Percentiles rank a stretch among this genome's conserved stretches.
Evolutionary conservation across 2,329 filamentous ascomycete genomes (phyloP).

Genomic region (Dothiorella sarmentorum): DNA sequence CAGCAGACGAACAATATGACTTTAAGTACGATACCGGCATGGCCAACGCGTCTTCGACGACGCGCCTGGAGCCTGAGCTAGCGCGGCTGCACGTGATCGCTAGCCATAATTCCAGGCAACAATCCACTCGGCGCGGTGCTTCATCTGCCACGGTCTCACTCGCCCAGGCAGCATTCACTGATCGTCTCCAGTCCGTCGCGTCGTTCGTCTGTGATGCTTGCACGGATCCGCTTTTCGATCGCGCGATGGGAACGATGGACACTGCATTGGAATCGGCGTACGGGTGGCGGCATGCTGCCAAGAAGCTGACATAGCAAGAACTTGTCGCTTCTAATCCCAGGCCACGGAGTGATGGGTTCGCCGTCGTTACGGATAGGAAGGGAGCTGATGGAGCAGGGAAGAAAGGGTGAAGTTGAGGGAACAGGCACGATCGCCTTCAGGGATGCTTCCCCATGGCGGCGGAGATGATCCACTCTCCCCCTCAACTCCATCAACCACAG

Average conservation of each 20-base stretch:
- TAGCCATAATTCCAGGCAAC: neutral
- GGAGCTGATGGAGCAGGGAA: neutral
- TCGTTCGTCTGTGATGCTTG: neutral
- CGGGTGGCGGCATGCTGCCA: too few relatives aligned
- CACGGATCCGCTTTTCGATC: neutral
- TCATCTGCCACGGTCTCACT: neutral
- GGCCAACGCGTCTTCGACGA: neutral
- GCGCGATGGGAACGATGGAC: too few relatives aligned
- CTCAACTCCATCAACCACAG: too few relatives aligned
- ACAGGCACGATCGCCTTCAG: neutral
- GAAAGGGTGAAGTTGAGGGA: neutral
- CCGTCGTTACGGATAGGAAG: neutral
- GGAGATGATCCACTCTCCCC: neutral
- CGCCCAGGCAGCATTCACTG: neutral
- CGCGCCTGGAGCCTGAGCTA: slow-evolving; percentile 4
- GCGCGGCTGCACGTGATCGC: slow-evolving; percentile 6
- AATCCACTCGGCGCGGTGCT: neutral
- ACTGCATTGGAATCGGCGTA: too few relatives aligned
- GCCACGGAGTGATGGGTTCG: neutral
- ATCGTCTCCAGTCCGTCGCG: neutral
- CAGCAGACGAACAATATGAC: neutral
- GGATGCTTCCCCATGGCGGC: neutral
- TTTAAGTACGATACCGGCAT: neutral
- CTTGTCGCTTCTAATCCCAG: neutral
- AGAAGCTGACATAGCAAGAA: too few relatives aligned